A percentile compares a stretch with the other conserved stretches of the same genome.
Evolutionary conservation across 306 rosid genomes (phyloP).

Genomic region (Prosopis cineraria): DNA sequence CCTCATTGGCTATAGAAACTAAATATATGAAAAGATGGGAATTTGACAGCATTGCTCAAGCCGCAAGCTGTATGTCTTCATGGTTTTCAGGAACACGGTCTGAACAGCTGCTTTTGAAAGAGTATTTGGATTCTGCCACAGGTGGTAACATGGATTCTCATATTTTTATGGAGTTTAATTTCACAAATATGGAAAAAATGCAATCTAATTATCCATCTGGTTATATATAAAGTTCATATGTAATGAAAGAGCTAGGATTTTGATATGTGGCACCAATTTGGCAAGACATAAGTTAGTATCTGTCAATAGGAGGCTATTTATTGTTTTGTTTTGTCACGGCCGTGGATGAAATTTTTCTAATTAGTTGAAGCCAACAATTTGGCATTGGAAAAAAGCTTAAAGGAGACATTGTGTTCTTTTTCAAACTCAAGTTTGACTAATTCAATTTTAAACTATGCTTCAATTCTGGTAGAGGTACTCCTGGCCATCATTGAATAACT

Average conservation of each 20-base stretch:
- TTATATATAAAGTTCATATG: slow-evolving; percentile 14
- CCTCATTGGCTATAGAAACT: slow-evolving; percentile 82
- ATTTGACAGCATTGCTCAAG: slow-evolving; percentile 88
- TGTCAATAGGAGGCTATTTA: neutral
- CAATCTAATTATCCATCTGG: slow-evolving; percentile 19
- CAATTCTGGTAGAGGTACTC: neutral
- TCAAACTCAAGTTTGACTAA: neutral
- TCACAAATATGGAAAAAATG: slow-evolving; percentile 5
- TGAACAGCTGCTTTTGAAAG: slow-evolving; percentile 63
- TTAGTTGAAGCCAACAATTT: neutral
- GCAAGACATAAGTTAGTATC: neutral
- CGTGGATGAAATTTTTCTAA: neutral
- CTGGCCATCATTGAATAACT: neutral
- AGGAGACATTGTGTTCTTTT: neutral
- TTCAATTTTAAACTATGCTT: neutral
- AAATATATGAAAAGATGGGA: slow-evolving; percentile 94
- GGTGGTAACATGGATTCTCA: slow-evolving; percentile 52
- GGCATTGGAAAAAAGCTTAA: neutral
- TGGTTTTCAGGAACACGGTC: slow-evolving; percentile 85
- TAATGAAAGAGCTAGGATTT: slow-evolving; percentile 2
- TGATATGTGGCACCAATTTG: neutral
- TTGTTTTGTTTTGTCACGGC: neutral
- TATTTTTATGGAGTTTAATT: slow-evolving; percentile 26
- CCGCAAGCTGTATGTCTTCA: slow-evolving; percentile 66
- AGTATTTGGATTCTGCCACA: slow-evolving; percentile 63